A percentile compares a stretch with the other conserved stretches of the same genome.
Evolutionary conservation across 768 basidiomycete species (phyloP).

Genomic region (Termitomyces sp.): DNA sequence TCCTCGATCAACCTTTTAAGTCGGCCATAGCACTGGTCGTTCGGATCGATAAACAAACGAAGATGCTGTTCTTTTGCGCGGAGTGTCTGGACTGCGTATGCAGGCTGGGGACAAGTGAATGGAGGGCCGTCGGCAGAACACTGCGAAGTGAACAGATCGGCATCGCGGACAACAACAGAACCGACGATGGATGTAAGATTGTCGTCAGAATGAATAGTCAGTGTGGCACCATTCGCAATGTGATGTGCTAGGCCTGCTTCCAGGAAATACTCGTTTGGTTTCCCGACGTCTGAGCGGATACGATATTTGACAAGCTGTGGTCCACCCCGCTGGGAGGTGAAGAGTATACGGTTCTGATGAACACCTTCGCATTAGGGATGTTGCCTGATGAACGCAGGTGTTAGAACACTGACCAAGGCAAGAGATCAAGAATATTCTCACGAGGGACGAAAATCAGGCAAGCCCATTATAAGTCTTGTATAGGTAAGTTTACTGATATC

Average conservation of each 20-base stretch:
- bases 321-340: neutral
- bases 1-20: neutral
- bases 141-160: neutral
- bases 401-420: too few species aligned
- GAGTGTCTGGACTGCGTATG: neutral
- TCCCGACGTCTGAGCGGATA: neutral
- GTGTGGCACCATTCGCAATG: neutral
- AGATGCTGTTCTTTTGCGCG: neutral
- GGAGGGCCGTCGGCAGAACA: neutral
- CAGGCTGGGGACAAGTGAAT: neutral
- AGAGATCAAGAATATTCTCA: neutral
- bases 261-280: neutral
- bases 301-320: neutral
- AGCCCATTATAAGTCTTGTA: neutral
- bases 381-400: neutral
- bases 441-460: neutral
- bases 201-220: neutral
- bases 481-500: conserved; percentile 6
- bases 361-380: conserved; percentile 1
- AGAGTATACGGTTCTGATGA: conserved; percentile 1
- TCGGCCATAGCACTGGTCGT: neutral
- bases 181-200: neutral
- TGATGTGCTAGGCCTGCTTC: neutral
- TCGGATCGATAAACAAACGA: neutral
- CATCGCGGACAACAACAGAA: neutral